These are phyloP conservation scores for Nyctanthes arbortristis DNA, from an alignment of 257 asterid species.

Conservation along the genomic window DNA sequence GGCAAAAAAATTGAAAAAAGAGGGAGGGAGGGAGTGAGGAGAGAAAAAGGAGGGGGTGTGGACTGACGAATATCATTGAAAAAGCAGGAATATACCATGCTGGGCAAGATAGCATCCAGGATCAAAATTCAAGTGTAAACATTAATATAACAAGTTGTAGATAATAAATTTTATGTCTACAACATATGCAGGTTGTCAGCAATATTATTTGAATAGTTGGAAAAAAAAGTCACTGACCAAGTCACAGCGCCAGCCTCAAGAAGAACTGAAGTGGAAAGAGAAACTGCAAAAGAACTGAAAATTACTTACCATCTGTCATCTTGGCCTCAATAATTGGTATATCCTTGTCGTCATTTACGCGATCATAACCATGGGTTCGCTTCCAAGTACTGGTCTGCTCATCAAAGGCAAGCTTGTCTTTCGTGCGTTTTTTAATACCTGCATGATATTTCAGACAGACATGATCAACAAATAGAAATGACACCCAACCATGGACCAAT, in stretches of 20 bases:
- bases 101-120: neutral
- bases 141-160: neutral
- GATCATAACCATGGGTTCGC: constrained; percentile 88
- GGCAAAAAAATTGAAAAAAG: too few species aligned
- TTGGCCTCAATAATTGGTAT: constrained; percentile 94
- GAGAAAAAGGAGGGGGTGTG: too few species aligned
- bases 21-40: too few species aligned
- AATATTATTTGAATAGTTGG: constrained; percentile 1
- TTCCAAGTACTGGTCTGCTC: constrained; percentile 84
- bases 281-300: neutral
- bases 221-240: neutral
- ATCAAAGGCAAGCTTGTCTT: constrained; percentile 81
- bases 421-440: constrained; percentile 72
- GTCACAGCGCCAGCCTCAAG: neutral
- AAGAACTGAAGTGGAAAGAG: neutral
- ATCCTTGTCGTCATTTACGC: constrained; percentile 86
- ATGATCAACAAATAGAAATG: constrained; percentile 1
- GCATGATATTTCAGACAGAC: constrained; percentile 24
- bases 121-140: neutral
- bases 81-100: neutral
- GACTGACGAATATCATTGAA: constrained; percentile 4
- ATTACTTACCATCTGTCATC: constrained; percentile 67
- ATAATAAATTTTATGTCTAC: neutral
- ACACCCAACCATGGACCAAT: constrained; percentile 3
- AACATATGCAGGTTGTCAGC: neutral